Conservation (phyloP, 108 stramenopile species). For the Nitzschia sp. region DNA sequence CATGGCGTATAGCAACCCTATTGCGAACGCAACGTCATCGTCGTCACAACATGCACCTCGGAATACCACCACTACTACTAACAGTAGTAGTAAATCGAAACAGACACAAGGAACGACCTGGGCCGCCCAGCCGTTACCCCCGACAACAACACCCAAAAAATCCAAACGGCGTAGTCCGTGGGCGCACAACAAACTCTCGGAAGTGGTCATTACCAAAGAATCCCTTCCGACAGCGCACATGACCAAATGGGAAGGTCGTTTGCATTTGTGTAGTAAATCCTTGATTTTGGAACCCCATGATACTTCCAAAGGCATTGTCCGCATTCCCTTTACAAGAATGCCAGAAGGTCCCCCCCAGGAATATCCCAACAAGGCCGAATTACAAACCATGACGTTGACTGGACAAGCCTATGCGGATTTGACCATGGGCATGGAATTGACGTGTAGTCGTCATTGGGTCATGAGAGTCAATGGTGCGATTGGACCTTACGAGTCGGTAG, state of each 20-base stretch:
- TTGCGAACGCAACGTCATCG: slow-evolving; percentile 8
- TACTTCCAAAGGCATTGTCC: slow-evolving; percentile 56
- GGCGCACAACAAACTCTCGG: slow-evolving; percentile 25
- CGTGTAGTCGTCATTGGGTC: slow-evolving; percentile 42
- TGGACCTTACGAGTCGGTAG: slow-evolving; percentile 57
- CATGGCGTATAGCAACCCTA: slow-evolving; percentile 46
- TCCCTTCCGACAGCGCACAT: slow-evolving; percentile 50
- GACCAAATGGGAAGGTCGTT: slow-evolving; percentile 69
- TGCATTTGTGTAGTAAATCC: slow-evolving; percentile 75
- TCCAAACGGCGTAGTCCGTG: slow-evolving; percentile 2
- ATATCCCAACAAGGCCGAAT: slow-evolving; percentile 30
- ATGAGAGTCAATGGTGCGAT: slow-evolving; percentile 68
- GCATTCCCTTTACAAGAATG: slow-evolving; percentile 71
- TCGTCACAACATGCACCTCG: neutral
- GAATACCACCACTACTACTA: slow-evolving; percentile 1
- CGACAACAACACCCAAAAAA: slow-evolving; percentile 1
- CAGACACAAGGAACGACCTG: slow-evolving; percentile 12
- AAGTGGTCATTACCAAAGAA: slow-evolving; percentile 30
- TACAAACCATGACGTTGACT: slow-evolving; percentile 9
- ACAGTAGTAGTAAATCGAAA: slow-evolving; percentile 1
- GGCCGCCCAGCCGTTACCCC: slow-evolving; percentile 5
- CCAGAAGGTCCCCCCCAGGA: slow-evolving; percentile 47
- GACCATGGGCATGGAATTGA: slow-evolving; percentile 41
- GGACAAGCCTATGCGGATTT: slow-evolving; percentile 22
- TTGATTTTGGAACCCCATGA: slow-evolving; percentile 85